phyloP scores from a whole-genome alignment of 2,329 filamentous ascomycete species.

The Colletotrichum shisoi region DNA sequence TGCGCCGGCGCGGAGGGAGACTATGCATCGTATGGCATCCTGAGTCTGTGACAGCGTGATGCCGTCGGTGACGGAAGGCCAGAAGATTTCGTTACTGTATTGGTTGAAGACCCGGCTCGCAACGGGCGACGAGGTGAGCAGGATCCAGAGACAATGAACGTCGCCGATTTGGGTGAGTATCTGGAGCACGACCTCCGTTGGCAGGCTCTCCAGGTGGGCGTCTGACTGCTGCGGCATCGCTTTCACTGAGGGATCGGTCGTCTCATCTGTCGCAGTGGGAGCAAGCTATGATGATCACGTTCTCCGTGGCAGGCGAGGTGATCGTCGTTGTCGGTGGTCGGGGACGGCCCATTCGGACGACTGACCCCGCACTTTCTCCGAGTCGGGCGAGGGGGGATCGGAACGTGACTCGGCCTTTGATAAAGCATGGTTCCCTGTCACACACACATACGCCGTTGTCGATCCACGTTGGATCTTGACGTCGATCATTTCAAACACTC shows the following conservation, averaged over 20 bases:
- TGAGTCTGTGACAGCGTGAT: conserved; percentile 23
- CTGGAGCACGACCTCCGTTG: conserved; percentile 26
- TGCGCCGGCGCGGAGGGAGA: conserved; percentile 25
- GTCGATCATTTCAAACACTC: conserved; percentile 19
- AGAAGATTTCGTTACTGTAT: conserved; percentile 25
- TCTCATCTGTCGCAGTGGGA: not conserved
- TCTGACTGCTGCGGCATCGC: not conserved
- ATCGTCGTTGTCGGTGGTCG: not conserved
- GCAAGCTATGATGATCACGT: not conserved
- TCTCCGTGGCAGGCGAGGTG: not conserved
- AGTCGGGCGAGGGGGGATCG: not conserved
- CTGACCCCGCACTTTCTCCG: conserved; percentile 29
- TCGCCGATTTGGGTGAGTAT: conserved; percentile 27
- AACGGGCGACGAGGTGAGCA: conserved; percentile 21
- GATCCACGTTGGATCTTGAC: conserved; percentile 23
- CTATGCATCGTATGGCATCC: conserved; percentile 19
- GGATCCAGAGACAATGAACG: conserved; percentile 28
- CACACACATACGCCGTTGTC: not conserved
- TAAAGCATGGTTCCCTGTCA: conserved; percentile 13
- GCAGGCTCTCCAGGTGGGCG: conserved; percentile 14
- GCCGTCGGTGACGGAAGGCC: conserved; percentile 9
- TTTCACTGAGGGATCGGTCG: not conserved
- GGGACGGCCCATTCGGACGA: not conserved
- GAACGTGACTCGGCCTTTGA: not conserved
- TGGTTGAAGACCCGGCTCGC: conserved; percentile 21